A percentile compares a stretch with the other conserved stretches of the same genome.
phyloP scores from a whole-genome alignment of 2,329 filamentous ascomycete genomes.

The Metarhizium humberi region DNA sequence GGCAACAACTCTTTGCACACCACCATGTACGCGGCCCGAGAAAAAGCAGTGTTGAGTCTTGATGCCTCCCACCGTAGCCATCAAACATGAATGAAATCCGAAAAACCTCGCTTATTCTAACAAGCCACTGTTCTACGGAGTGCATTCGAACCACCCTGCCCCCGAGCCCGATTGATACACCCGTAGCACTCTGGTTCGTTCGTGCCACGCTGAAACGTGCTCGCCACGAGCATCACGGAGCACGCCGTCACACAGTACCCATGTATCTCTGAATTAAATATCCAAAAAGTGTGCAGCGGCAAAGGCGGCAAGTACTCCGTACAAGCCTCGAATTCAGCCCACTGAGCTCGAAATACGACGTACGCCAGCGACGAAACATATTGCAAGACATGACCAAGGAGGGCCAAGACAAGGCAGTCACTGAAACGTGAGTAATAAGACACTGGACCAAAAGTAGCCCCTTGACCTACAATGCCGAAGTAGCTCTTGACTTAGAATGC shows the following conservation, averaged over 20 bases:
- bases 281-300: too few species aligned
- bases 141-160: not conserved
- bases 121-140: not conserved
- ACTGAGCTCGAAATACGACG: too few species aligned
- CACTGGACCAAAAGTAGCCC: not conserved
- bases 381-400: not conserved
- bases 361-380: not conserved
- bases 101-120: not conserved
- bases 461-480: not conserved
- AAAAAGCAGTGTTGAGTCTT: too few species aligned
- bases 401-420: not conserved
- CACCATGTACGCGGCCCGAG: too few species aligned
- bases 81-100: too few species aligned
- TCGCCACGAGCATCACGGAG: not conserved
- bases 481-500: not conserved
- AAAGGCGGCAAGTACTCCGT: too few species aligned
- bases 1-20: too few species aligned
- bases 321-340: too few species aligned
- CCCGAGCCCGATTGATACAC: not conserved
- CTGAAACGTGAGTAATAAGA: not conserved
- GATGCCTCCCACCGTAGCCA: too few species aligned
- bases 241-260: not conserved
- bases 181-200: not conserved
- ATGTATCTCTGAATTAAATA: too few species aligned
- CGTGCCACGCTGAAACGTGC: not conserved